These are phyloP conservation scores for Scalesia atractyloides DNA, from an alignment of 129 eudicot genomes.

Conservation along the genomic window DNA sequence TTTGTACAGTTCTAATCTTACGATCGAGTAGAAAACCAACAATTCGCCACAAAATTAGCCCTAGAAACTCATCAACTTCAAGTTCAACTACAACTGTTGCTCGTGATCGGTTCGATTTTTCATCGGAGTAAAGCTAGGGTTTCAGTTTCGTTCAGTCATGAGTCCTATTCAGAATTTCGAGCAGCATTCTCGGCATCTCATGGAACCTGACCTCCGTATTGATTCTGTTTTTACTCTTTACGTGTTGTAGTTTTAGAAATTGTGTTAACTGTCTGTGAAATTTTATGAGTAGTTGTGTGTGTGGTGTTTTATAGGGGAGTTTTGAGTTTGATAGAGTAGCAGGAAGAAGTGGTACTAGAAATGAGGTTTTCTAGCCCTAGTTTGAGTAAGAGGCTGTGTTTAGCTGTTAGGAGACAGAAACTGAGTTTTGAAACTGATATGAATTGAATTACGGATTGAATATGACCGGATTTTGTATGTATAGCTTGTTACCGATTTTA, in stretches of 20 bases:
- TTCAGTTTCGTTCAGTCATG: constrained; percentile 49
- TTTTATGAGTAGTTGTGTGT: neutral
- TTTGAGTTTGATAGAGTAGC: neutral
- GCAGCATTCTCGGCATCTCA: constrained; percentile 83
- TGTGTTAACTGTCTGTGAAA: neutral
- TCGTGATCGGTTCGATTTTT: constrained; percentile 23
- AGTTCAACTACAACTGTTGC: constrained; percentile 3
- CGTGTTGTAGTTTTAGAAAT: neutral
- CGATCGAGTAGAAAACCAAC: constrained; percentile 14
- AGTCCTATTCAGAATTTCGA: constrained; percentile 98
- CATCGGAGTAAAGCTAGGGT: constrained; percentile 38
- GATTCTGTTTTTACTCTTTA: constrained; percentile 13
- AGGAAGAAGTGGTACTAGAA: neutral
- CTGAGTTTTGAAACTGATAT: neutral
- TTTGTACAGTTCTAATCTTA: constrained; percentile 13
- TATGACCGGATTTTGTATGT: neutral
- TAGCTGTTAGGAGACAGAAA: neutral
- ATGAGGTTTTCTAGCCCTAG: neutral
- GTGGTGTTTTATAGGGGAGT: neutral
- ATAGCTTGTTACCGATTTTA: constrained; percentile 1
- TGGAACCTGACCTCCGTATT: constrained; percentile 80
- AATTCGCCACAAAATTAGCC: constrained; percentile 30
- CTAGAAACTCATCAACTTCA: constrained; percentile 33
- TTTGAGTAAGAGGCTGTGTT: neutral
- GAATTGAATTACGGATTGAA: neutral